Evolutionary conservation across 345 rosid species (phyloP).

Genomic region (Kandelia obovata): DNA sequence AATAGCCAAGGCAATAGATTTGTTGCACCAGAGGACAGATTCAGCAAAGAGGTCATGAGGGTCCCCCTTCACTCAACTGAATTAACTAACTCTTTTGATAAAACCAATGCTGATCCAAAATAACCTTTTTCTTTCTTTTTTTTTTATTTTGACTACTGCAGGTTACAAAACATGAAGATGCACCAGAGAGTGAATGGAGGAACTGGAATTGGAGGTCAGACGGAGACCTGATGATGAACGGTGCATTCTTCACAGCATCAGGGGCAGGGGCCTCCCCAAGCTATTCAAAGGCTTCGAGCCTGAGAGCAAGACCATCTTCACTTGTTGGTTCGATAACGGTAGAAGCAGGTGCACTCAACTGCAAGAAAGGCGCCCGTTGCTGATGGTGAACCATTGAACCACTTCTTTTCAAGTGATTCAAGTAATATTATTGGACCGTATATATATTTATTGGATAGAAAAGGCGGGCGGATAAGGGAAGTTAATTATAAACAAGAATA

Average conservation of each 20-base stretch:
- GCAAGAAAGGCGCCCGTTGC: conserved; percentile 29
- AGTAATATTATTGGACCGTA: not conserved
- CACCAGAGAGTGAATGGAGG: conserved; percentile 32
- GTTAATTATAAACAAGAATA: not conserved
- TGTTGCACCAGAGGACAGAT: conserved; percentile 22
- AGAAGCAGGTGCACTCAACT: conserved; percentile 18
- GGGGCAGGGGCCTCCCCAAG: conserved; percentile 32
- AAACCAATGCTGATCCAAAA: not conserved
- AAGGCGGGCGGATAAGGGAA: not conserved
- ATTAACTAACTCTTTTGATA: conserved; percentile 14
- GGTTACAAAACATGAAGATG: conserved; percentile 34
- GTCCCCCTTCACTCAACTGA: conserved; percentile 1
- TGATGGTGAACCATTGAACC: conserved; percentile 29
- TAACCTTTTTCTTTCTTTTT: not conserved
- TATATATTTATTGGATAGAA: conserved; percentile 4
- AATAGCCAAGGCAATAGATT: conserved; percentile 34
- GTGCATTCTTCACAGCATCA: conserved; percentile 29
- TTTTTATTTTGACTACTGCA: not conserved
- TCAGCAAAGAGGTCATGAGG: conserved; percentile 23
- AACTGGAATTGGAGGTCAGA: conserved; percentile 35
- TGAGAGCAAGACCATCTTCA: conserved; percentile 29
- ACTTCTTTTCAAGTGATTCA: conserved; percentile 3
- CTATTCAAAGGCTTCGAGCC: conserved; percentile 28
- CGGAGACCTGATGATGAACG: conserved; percentile 26
- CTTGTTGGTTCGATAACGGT: conserved; percentile 25